Evolutionary conservation across 2,329 filamentous ascomycete genomes (phyloP).

Genomic region (Ophiostoma novo-ulmi): DNA sequence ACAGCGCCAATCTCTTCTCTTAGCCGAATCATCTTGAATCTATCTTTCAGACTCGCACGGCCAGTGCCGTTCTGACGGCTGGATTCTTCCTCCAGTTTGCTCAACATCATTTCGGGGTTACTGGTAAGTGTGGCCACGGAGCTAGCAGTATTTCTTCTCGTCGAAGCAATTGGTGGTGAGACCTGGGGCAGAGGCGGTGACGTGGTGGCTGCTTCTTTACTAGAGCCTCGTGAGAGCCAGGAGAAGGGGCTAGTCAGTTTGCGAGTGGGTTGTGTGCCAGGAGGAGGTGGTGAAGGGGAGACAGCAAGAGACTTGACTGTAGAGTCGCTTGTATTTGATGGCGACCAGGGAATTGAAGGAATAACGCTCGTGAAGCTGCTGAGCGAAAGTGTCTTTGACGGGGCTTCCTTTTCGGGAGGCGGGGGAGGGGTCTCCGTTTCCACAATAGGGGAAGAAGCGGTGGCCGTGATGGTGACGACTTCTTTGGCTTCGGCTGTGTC

Average conservation of each 20-base stretch:
- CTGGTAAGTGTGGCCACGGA: constrained; percentile 74
- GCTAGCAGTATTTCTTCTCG: constrained; percentile 69
- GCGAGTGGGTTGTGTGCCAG: constrained; percentile 44
- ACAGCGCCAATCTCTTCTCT: constrained; percentile 59
- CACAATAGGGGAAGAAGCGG: constrained; percentile 1
- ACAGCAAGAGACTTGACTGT: constrained; percentile 40
- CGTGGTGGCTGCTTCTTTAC: constrained; percentile 48
- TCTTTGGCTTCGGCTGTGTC: not conserved
- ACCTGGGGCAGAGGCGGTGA: constrained; percentile 45
- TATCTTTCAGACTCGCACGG: constrained; percentile 66
- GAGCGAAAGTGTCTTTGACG: constrained; percentile 54
- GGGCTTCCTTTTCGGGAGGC: constrained; percentile 33
- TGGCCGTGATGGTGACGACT: not conserved
- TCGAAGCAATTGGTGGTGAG: constrained; percentile 42
- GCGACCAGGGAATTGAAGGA: constrained; percentile 68
- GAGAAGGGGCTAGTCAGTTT: constrained; percentile 86
- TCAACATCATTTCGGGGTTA: constrained; percentile 74
- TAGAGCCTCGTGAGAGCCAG: constrained; percentile 69
- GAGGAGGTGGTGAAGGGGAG: constrained; percentile 31
- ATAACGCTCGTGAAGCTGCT: constrained; percentile 69
- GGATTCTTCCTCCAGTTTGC: constrained; percentile 65
- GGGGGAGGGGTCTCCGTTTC: constrained; percentile 6
- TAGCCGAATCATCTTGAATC: constrained; percentile 72
- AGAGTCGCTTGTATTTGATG: constrained; percentile 43
- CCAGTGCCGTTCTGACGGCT: constrained; percentile 40